Conservation (phyloP, 257 asterid species). For the Anisodus tanguticus region DNA sequence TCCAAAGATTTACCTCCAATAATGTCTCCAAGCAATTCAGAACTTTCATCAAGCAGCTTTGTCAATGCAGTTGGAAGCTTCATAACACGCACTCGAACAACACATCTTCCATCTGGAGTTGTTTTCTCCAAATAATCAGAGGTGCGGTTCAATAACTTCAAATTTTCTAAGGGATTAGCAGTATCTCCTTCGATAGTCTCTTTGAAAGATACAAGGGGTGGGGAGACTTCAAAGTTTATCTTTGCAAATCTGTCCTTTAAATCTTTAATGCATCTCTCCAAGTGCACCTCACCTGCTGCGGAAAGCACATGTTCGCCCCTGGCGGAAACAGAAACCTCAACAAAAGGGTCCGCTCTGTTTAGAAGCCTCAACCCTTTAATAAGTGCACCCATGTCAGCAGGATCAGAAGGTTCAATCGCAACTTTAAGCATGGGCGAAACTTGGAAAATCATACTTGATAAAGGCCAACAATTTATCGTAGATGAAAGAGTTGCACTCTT, state of each 20-base stretch:
- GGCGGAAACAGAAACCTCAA: slow-evolving; percentile 80
- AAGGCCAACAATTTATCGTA: slow-evolving; percentile 82
- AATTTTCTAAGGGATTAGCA: slow-evolving; percentile 60
- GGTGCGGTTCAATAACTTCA: slow-evolving; percentile 57
- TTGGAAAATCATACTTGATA: slow-evolving; percentile 94
- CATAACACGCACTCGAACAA: slow-evolving; percentile 77
- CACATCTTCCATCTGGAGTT: slow-evolving; percentile 86
- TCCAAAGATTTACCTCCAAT: slow-evolving; percentile 74
- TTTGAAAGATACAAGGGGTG: slow-evolving; percentile 86
- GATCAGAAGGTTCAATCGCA: slow-evolving; percentile 95
- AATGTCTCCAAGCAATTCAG: slow-evolving; percentile 74
- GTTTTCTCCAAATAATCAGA: slow-evolving; percentile 77
- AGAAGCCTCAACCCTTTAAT: slow-evolving; percentile 79
- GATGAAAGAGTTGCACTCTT: slow-evolving; percentile 94
- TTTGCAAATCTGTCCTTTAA: slow-evolving; percentile 89
- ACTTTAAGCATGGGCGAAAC: slow-evolving; percentile 91
- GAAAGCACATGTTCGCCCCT: slow-evolving; percentile 95
- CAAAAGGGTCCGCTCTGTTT: slow-evolving; percentile 97
- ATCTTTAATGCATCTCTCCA: slow-evolving; percentile 92
- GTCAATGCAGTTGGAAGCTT: slow-evolving; percentile 84
- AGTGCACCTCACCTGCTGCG: slow-evolving; percentile 98
- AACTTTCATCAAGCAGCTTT: slow-evolving; percentile 78
- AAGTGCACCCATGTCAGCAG: slow-evolving; percentile 85
- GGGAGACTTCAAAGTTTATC: slow-evolving; percentile 79
- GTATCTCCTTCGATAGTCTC: slow-evolving; percentile 86